A percentile compares a stretch with the other conserved stretches of the same genome.
phyloP scores from a whole-genome alignment of 352 stramenopile genomes.

The Globisporangium echinulatum region DNA sequence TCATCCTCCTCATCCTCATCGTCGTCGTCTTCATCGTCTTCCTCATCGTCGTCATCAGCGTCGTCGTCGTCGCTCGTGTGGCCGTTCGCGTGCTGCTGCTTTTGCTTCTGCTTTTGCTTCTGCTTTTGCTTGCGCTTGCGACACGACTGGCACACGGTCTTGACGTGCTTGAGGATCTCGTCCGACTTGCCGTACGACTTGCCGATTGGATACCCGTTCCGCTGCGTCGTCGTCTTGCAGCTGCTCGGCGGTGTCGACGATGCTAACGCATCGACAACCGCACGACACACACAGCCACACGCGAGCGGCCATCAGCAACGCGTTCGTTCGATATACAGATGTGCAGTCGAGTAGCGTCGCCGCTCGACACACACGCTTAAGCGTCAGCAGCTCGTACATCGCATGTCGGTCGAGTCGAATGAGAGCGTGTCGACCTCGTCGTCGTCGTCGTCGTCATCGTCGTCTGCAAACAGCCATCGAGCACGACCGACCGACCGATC shows the following conservation, averaged over 20 bases:
- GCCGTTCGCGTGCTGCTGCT: neutral
- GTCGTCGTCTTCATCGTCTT: slow-evolving; percentile 15
- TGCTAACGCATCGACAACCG: neutral
- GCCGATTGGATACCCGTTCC: slow-evolving; percentile 8
- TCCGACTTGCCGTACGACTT: slow-evolving; percentile 17
- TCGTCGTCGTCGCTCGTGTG: neutral
- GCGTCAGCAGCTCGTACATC: neutral
- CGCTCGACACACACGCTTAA: neutral
- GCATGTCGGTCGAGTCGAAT: slow-evolving; percentile 5
- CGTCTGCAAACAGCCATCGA: neutral
- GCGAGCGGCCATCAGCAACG: no score
- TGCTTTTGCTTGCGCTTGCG: slow-evolving; percentile 4
- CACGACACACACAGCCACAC: neutral
- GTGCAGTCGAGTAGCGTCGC: no score
- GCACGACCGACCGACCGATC: neutral
- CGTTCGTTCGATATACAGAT: no score
- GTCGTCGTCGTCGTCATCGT: slow-evolving; percentile 16
- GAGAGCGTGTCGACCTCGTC: slow-evolving; percentile 15
- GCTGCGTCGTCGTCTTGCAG: slow-evolving; percentile 2
- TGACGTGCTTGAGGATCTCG: slow-evolving; percentile 11
- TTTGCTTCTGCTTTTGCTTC: neutral
- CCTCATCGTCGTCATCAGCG: neutral
- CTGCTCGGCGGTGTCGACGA: neutral
- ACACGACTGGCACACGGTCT: slow-evolving; percentile 10
- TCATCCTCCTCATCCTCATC: slow-evolving; percentile 17